Conservation (phyloP, 2,329 filamentous ascomycete species). For the Beauveria sp. region DNA sequence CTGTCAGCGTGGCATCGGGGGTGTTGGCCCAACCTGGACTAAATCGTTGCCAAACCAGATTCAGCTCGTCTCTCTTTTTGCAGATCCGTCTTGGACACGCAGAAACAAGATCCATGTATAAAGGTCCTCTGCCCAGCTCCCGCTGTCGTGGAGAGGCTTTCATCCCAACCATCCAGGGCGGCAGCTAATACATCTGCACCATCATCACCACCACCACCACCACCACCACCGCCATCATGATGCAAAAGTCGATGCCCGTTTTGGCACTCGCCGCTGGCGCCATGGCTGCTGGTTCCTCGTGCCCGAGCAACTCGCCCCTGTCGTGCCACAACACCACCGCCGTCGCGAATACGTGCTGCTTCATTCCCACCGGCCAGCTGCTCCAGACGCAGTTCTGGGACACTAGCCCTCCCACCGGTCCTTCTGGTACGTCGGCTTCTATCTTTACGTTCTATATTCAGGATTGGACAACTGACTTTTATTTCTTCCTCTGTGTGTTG, state of each 20-base stretch:
- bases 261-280: slow-evolving; percentile 15
- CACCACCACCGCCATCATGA: not conserved
- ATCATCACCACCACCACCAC: not conserved
- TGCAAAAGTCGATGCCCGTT: slow-evolving; percentile 9
- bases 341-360: slow-evolving; percentile 63
- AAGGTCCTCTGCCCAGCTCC: too few relatives aligned
- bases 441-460: not conserved
- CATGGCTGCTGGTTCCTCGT: slow-evolving; percentile 16
- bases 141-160: not conserved
- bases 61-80: too few relatives aligned
- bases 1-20: too few relatives aligned
- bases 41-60: too few relatives aligned
- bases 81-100: too few relatives aligned
- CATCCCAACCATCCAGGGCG: not conserved
- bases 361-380: slow-evolving; percentile 62
- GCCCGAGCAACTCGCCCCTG: slow-evolving; percentile 33
- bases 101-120: too few relatives aligned
- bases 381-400: slow-evolving; percentile 77
- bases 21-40: too few relatives aligned
- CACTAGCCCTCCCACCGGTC: slow-evolving; percentile 54
- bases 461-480: not conserved
- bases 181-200: not conserved
- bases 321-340: slow-evolving; percentile 58
- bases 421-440: slow-evolving; percentile 24
- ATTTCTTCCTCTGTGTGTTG: too few relatives aligned